These are phyloP conservation scores for Bonia amplexicaulis DNA, from an alignment of 176 grass and related monocot species.

Conservation along the genomic window DNA sequence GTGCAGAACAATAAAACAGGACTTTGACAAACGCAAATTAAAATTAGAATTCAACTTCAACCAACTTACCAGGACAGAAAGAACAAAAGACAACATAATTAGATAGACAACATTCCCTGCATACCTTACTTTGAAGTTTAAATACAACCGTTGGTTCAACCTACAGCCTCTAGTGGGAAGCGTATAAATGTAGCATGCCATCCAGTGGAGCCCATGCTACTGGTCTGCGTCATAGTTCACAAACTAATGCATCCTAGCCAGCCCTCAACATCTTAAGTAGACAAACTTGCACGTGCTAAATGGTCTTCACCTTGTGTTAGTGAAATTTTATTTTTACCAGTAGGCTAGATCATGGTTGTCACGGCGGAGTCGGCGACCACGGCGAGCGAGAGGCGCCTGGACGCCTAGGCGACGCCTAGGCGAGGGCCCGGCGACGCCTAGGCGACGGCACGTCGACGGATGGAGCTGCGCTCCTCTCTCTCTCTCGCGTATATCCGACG, in stretches of 20 bases:
- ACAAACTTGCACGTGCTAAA: neutral
- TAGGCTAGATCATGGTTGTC: constrained; percentile 17
- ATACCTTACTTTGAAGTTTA: neutral
- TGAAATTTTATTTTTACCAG: neutral
- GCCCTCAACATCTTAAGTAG: neutral
- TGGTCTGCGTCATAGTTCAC: neutral
- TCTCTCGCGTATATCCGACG: too few relatives aligned
- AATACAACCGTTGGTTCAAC: neutral
- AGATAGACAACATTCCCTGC: neutral
- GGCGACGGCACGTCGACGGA: too few relatives aligned
- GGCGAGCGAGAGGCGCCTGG: too few relatives aligned
- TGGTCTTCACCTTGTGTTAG: neutral
- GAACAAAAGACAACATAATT: neutral
- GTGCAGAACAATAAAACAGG: neutral
- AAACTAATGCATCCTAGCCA: constrained; percentile 9
- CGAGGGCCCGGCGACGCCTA: too few relatives aligned
- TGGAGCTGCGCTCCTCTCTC: too few relatives aligned
- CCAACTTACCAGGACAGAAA: constrained; percentile 13
- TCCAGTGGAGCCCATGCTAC: neutral
- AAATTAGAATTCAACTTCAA: constrained; percentile 21
- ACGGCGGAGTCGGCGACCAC: too few relatives aligned
- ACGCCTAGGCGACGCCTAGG: too few relatives aligned
- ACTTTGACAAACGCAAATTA: constrained; percentile 6
- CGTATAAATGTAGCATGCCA: neutral
- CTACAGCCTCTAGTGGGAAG: constrained; percentile 13